A percentile compares a stretch with the other conserved stretches of the same genome.
Conservation (phyloP, 2,329 filamentous ascomycete genomes). For the Nemania sp. region DNA sequence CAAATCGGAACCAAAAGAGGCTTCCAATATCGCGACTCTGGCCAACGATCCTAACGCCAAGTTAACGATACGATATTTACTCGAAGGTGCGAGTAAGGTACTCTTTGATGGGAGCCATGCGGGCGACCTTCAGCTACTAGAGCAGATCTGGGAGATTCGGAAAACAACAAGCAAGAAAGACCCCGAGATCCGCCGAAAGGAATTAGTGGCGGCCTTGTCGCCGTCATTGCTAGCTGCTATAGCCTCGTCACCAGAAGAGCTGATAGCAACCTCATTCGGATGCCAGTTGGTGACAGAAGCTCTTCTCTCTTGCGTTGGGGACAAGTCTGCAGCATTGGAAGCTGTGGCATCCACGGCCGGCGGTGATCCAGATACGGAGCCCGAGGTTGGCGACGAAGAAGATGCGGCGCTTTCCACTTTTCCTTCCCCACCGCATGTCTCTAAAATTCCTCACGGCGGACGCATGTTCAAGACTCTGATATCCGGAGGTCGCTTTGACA, state of each 20-base stretch:
- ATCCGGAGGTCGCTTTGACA: slow-evolving; percentile 85
- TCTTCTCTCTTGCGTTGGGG: slow-evolving; percentile 74
- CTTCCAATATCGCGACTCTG: slow-evolving; percentile 66
- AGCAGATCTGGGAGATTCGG: slow-evolving; percentile 78
- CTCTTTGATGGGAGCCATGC: slow-evolving; percentile 66
- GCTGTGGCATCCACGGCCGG: slow-evolving; percentile 69
- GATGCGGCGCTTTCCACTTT: slow-evolving; percentile 40
- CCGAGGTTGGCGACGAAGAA: slow-evolving; percentile 37
- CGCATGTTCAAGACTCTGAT: slow-evolving; percentile 91
- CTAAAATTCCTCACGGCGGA: slow-evolving; percentile 66
- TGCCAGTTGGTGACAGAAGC: slow-evolving; percentile 86
- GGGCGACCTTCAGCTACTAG: slow-evolving; percentile 70
- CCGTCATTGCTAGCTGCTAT: slow-evolving; percentile 77
- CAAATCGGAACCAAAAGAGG: slow-evolving; percentile 65
- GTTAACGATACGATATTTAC: slow-evolving; percentile 77
- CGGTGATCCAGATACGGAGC: slow-evolving; percentile 52
- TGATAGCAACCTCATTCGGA: slow-evolving; percentile 78
- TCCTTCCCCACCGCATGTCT: slow-evolving; percentile 57
- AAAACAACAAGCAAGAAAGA: slow-evolving; percentile 93
- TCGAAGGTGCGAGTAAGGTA: slow-evolving; percentile 68
- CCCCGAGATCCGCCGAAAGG: slow-evolving; percentile 71
- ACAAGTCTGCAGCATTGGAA: slow-evolving; percentile 74
- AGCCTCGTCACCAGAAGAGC: slow-evolving; percentile 65
- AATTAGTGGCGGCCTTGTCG: slow-evolving; percentile 75
- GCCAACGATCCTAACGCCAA: slow-evolving; percentile 69